Evolutionary conservation across 176 grass and related monocot genomes (phyloP).

Genomic region (Phoenix dactylifera): DNA sequence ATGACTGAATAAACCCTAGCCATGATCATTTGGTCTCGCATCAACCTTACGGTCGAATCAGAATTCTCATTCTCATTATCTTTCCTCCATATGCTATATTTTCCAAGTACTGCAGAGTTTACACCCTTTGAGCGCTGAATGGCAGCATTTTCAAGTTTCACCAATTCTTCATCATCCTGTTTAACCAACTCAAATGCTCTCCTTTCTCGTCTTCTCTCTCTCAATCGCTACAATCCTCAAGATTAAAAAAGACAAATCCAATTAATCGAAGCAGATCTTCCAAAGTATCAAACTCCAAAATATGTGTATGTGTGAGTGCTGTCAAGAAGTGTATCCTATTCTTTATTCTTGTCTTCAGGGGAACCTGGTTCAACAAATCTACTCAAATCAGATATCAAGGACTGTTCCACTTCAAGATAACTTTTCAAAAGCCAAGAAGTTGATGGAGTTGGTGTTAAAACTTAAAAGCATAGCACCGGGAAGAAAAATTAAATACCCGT

Average conservation of each 20-base stretch:
- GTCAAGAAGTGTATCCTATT: too few relatives aligned
- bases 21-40: slow-evolving; percentile 97
- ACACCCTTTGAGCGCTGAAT: slow-evolving; percentile 87
- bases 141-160: slow-evolving; percentile 78
- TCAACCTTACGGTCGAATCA: slow-evolving; percentile 83
- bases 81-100: slow-evolving; percentile 96
- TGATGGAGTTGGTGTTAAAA: too few relatives aligned
- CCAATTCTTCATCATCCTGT: slow-evolving; percentile 74
- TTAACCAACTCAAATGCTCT: slow-evolving; percentile 60
- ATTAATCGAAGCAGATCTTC: not conserved
- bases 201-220: slow-evolving; percentile 72
- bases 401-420: too few relatives aligned
- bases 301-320: too few relatives aligned
- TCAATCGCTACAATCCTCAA: slow-evolving; percentile 42
- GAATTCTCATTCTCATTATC: slow-evolving; percentile 88
- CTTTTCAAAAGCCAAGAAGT: too few relatives aligned
- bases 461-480: not conserved
- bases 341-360: too few relatives aligned
- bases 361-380: too few relatives aligned
- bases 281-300: not conserved
- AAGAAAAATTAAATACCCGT: slow-evolving; percentile 43
- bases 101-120: slow-evolving; percentile 87
- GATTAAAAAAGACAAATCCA: slow-evolving; percentile 3
- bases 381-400: too few relatives aligned
- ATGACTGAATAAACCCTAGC: slow-evolving; percentile 49